Base-by-base conservation (phyloP, 805 yeast species). In the Clavispora fructus region DNA sequence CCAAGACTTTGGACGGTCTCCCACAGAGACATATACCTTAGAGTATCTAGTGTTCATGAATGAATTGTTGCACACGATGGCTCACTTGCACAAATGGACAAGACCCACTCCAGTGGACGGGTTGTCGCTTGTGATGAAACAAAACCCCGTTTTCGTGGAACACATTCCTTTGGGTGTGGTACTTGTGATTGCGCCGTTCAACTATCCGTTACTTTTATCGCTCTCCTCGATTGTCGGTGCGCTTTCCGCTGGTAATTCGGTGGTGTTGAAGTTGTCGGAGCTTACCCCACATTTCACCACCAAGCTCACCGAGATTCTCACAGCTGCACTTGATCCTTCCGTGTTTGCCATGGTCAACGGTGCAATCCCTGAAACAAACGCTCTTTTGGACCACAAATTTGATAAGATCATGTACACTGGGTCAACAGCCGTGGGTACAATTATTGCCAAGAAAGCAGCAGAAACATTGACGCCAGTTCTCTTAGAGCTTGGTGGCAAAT, bases 321-420 rank as follows among this genome's bases (percentile, higher is more conserved):
- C 68, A 29, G 59, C 70, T 4, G 75, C 81, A 12, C 71, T 82
- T 49, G 87, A 77, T 59, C 75, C 74, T 1, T 77, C 76, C n/a
- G 64, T 80, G 14, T 67, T 86, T 45, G 74, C 69, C 42, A 78
- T 81, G 39, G 85, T 92, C 47, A 79, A 80, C 55, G 98, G 98
- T 32, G 90, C 78, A 4, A 66, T 85, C 37, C 69, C 77, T 5
- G 88, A 80, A 64, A 67, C 56, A 44, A 68, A 62, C 55, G 19
- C 41, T 7, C 65, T 88, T 44, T 74, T 87, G 56, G 70, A 78
- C 30, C 79, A 76, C 51, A 82, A 78, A 57, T 87, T 80, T 58
- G 97, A 90, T 66, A 82, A 85, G 64, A 88, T 92, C 49, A 73
- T 90, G 64, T 87, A 85, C 64, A 92, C 98, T 4, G 98, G 98